Base-by-base conservation (phyloP, 106 monocot species). In the Chionographis japonica region DNA sequence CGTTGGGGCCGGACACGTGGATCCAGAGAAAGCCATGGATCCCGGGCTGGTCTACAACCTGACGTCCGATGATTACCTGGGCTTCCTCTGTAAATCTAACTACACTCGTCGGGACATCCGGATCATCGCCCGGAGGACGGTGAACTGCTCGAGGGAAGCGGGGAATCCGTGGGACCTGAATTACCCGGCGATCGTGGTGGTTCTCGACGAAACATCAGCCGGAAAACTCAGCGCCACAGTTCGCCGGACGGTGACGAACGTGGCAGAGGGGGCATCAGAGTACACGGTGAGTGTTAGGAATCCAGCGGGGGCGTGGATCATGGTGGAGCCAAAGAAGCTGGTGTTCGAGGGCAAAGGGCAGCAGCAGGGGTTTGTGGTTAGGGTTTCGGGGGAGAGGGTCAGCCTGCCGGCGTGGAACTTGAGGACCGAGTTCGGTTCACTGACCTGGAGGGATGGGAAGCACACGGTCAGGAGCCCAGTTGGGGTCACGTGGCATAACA, bases 21-120 rank as follows among this genome's bases (percentile, higher is more conserved):
- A 70, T 55, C 77, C 77, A 10, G 77, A 63, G 37, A 70, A 38
- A 50, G 62, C 77, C 27, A 36, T 41, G 8, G 77, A 71, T 56
- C 77, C 77, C 16, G 70, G 77, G 5, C 60, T 75, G 35, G 69
- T 76, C 17, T 76, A 76, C 43, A 54, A 76, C 12, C 14, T 69
- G 43, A 62, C 68, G 3, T n/a, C 49, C 1, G 70, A 75, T 9
- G 80, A 75, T 37, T 80, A 71, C 65, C 16, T 63, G 12, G 16
- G 65, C 41, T 75, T 80, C 37, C 16, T 80, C 51, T 80, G 80
- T 58, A 54, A 39, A 35, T 71, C 75, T 52, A 75, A 80, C 12
- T 80, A 71, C 65, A 46, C 70, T 1, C 40, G 63, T 4, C 40
- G 63, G 12, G 15, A 63, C 42, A 46, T 63, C 14, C 40, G 42